Evolutionary conservation across 805 yeast species (phyloP).

Genomic region (Kuraishia cidri): DNA sequence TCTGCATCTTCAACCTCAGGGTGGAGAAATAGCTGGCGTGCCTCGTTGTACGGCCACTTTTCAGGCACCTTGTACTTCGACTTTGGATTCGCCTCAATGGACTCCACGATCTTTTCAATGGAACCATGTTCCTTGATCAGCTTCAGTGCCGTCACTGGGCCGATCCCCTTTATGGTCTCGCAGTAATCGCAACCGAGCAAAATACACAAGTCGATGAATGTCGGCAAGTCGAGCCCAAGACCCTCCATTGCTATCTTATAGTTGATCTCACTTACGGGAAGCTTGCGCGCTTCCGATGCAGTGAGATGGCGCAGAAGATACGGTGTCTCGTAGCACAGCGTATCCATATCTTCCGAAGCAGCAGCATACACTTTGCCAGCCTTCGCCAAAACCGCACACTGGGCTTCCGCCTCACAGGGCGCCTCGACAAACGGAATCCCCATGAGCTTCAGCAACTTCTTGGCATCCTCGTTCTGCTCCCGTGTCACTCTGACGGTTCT

Average conservation of each 20-base stretch:
- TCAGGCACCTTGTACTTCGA: constrained; percentile 82
- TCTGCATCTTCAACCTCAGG: constrained; percentile 68
- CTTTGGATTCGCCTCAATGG: constrained; percentile 44
- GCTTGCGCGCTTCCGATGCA: constrained; percentile 87
- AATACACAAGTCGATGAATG: constrained; percentile 88
- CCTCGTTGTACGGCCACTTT: constrained; percentile 88
- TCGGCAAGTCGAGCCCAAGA: constrained; percentile 58
- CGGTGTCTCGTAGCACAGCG: constrained; percentile 86
- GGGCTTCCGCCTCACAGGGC: constrained; percentile 98
- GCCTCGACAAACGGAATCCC: constrained; percentile 93
- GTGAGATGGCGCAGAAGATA: constrained; percentile 81
- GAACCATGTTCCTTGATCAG: constrained; percentile 79
- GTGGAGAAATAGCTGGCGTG: constrained; percentile 69
- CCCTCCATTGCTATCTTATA: constrained; percentile 65
- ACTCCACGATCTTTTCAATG: constrained; percentile 69
- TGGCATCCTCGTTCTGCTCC: constrained; percentile 93
- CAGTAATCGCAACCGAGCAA: constrained; percentile 95
- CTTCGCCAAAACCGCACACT: constrained; percentile 88
- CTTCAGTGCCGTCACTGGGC: constrained; percentile 91
- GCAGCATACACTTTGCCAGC: constrained; percentile 93
- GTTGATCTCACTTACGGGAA: constrained; percentile 81
- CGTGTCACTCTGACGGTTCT: constrained; percentile 82
- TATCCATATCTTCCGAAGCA: constrained; percentile 98
- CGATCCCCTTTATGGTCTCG: constrained; percentile 91
- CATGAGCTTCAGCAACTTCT: constrained; percentile 72